Percentiles rank a stretch among this genome's conserved stretches.
Evolutionary conservation across 2,329 filamentous ascomycete genomes (phyloP).

Genomic region (Penicillium capsulatum): DNA sequence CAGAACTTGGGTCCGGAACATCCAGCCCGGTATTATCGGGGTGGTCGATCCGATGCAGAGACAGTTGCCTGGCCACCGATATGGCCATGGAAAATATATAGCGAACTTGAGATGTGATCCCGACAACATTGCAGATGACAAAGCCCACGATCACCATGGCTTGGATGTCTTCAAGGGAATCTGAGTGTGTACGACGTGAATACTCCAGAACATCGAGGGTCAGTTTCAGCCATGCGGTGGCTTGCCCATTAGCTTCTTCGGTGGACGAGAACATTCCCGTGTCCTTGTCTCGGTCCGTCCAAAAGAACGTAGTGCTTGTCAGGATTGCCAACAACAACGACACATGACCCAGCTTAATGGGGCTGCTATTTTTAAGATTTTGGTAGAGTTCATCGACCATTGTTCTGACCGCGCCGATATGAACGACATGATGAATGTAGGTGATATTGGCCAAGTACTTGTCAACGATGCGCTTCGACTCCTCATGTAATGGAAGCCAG

Average conservation of each 20-base stretch:
- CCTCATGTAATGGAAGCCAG: constrained; percentile 35
- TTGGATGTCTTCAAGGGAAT: constrained; percentile 37
- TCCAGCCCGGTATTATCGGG: constrained; percentile 11
- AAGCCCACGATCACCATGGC: constrained; percentile 35
- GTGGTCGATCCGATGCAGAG: constrained; percentile 20
- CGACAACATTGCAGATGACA: constrained; percentile 33
- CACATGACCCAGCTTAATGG: constrained; percentile 25
- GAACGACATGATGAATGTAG: constrained; percentile 35
- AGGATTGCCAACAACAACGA: constrained; percentile 33
- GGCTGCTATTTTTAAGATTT: constrained; percentile 15
- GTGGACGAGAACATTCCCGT: constrained; percentile 13
- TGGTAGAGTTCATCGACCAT: constrained; percentile 30
- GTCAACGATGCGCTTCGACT: constrained; percentile 31
- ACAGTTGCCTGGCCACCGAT: constrained; percentile 20
- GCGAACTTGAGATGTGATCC: constrained; percentile 32
- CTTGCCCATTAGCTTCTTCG: constrained; percentile 27
- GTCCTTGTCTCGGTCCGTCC: constrained; percentile 23
- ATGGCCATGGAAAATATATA: constrained; percentile 31
- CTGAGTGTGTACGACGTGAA: constrained; percentile 18
- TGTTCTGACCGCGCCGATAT: constrained; percentile 26
- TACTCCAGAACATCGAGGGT: constrained; percentile 34
- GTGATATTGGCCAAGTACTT: constrained; percentile 33
- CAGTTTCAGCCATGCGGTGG: constrained; percentile 29
- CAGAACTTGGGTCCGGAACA: constrained; percentile 19
- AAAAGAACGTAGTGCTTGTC: constrained; percentile 31